These are phyloP conservation scores for cucumber (Cucumis sativus) DNA, from an alignment of 306 rosid genomes.

Conservation along the genomic window Cucumber_9930_V3 NC_026655.2:9838501-9839000, in stretches of 20 bases:
- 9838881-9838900: slow-evolving; percentile 8
- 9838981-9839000: slow-evolving; percentile 53
- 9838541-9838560: neutral
- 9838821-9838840: slow-evolving; percentile 55
- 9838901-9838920: slow-evolving; percentile 61
- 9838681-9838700: neutral
- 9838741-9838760: slow-evolving; percentile 84
- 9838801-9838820: slow-evolving; percentile 93
- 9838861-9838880: neutral
- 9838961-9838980: slow-evolving; percentile 63
- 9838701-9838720: neutral
- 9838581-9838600: neutral
- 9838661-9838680: neutral
- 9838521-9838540: neutral
- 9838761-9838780: slow-evolving; percentile 82
- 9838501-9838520: neutral
- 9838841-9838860: neutral
- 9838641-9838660: neutral
- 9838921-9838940: slow-evolving; percentile 77
- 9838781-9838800: slow-evolving; percentile 96
- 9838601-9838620: neutral
- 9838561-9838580: neutral
- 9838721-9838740: slow-evolving; percentile 10
- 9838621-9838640: neutral
- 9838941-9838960: slow-evolving; percentile 87